Evolutionary conservation across 1,284 basidiomycete genomes (phyloP).

Genomic region (Rugosomyces carneus): DNA sequence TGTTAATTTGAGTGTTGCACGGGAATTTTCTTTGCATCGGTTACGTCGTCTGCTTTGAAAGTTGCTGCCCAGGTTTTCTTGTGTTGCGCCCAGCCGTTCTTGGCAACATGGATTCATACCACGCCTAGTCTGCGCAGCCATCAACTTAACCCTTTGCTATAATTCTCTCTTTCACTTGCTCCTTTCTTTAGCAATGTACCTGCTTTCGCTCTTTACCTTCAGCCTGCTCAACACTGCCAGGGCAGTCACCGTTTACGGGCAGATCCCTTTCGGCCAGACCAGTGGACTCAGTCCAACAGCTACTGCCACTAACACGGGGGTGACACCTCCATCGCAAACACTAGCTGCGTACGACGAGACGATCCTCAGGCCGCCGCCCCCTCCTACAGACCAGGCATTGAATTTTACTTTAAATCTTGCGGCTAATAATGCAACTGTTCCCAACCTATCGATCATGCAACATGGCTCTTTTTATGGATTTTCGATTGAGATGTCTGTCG

Average conservation of each 20-base stretch:
- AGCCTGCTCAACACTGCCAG: slow-evolving; percentile 9
- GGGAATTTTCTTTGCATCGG: neutral
- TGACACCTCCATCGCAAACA: neutral
- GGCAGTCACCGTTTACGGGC: slow-evolving; percentile 29
- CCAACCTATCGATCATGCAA: slow-evolving; percentile 47
- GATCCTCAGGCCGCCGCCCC: slow-evolving; percentile 36
- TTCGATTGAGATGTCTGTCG: slow-evolving; percentile 69
- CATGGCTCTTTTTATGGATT: slow-evolving; percentile 62
- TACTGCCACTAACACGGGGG: slow-evolving; percentile 19
- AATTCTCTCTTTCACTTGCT: neutral
- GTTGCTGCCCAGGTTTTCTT: neutral
- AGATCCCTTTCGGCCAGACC: slow-evolving; percentile 28
- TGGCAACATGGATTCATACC: neutral
- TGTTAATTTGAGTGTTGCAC: neutral
- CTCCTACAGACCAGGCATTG: slow-evolving; percentile 35
- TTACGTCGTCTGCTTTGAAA: neutral
- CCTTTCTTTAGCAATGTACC: slow-evolving; percentile 1
- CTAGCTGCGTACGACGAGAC: slow-evolving; percentile 41
- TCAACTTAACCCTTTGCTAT: neutral
- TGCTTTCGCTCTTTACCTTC: neutral
- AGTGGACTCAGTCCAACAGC: slow-evolving; percentile 23
- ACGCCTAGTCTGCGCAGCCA: neutral
- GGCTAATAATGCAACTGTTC: slow-evolving; percentile 33
- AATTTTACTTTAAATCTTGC: slow-evolving; percentile 35
- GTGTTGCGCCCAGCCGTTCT: neutral